These are phyloP conservation scores for Morella rubra DNA, from an alignment of 306 rosid genomes.

Conservation along the genomic window DNA sequence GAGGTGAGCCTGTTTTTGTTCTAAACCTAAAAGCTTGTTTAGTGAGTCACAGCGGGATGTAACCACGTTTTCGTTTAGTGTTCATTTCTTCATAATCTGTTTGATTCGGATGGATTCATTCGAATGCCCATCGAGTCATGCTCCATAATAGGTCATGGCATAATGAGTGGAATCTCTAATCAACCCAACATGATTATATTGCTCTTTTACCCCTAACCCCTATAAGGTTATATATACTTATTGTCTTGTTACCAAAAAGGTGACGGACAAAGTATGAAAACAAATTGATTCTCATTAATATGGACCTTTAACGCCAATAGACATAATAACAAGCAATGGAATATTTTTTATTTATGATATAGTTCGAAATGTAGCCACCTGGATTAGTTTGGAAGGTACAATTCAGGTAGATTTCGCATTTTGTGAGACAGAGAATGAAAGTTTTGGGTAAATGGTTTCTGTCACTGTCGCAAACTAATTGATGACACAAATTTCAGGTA, in stretches of 20 bases:
- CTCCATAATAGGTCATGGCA: background rate
- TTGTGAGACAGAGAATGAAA: background rate
- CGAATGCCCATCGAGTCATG: background rate
- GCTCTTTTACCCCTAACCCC: background rate
- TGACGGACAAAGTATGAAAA: background rate
- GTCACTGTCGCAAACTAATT: background rate
- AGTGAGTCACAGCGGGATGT: constrained; percentile 23
- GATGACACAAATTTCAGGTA: too few relatives aligned
- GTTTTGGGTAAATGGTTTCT: background rate
- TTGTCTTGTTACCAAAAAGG: background rate
- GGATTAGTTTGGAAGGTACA: background rate
- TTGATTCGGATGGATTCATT: constrained; percentile 3
- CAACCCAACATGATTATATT: background rate
- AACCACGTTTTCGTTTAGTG: background rate
- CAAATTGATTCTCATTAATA: constrained; percentile 1
- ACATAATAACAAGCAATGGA: background rate
- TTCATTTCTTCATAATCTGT: background rate
- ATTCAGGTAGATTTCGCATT: background rate
- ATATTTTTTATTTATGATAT: background rate
- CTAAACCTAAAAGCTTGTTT: constrained; percentile 35
- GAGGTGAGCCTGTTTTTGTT: constrained; percentile 55
- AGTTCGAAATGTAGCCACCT: background rate
- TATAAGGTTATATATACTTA: background rate
- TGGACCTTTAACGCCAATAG: background rate
- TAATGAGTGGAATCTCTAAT: background rate